phyloP scores from a whole-genome alignment of 1,284 basidiomycete species.

The Marasmius fiardii region DNA sequence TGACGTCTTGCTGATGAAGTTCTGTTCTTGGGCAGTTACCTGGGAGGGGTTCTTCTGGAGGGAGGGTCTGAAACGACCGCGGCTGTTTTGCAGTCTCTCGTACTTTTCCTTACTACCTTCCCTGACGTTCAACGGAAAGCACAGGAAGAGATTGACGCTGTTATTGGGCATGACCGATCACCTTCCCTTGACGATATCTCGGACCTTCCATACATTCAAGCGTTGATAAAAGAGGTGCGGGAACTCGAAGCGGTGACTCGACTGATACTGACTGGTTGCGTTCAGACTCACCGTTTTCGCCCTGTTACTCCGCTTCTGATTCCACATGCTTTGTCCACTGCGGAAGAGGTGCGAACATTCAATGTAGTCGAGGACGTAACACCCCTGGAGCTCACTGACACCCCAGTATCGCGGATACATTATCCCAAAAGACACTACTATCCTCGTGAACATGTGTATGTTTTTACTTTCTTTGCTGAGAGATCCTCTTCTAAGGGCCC shows the following conservation, averaged over 20 bases:
- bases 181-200: constrained; percentile 24
- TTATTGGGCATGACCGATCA: constrained; percentile 20
- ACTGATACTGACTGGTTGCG: not conserved
- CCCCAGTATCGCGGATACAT: constrained; percentile 16
- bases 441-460: constrained; percentile 18
- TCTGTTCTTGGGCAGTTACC: constrained; percentile 16
- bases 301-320: constrained; percentile 15
- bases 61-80: constrained; percentile 19
- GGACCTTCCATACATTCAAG: too few relatives aligned
- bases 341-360: constrained; percentile 8
- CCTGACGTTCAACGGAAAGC: constrained; percentile 24
- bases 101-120: constrained; percentile 16
- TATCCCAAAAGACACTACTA: constrained; percentile 15
- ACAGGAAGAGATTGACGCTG: constrained; percentile 26
- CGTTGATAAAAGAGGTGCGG: constrained; percentile 21
- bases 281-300: constrained; percentile 22
- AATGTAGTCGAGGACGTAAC: too few relatives aligned
- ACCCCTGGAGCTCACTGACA: not conserved
- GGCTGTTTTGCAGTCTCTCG: constrained; percentile 13
- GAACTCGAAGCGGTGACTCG: not conserved
- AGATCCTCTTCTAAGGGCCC: not conserved
- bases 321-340: constrained; percentile 13
- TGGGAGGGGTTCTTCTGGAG: constrained; percentile 18
- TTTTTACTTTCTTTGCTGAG: not conserved
- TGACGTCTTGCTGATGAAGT: not conserved